These are phyloP conservation scores for Lathyrus oleraceus DNA, from an alignment of 306 rosid species.

Conservation along the genomic window DNA sequence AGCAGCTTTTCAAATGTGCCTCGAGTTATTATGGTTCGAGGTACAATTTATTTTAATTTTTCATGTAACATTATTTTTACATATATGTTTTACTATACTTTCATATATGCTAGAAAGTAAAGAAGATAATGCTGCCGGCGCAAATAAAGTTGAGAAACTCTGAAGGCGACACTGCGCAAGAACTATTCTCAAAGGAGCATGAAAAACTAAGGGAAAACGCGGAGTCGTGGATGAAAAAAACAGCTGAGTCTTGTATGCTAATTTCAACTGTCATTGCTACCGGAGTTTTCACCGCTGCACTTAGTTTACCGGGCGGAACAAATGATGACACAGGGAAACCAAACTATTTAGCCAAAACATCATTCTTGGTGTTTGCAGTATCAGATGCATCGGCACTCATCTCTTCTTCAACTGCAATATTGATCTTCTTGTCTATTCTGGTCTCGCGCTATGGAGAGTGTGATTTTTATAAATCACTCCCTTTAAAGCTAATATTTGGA, in stretches of 20 bases:
- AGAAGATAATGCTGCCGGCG: constrained; percentile 39
- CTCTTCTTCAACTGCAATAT: constrained; percentile 44
- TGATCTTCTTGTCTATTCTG: constrained; percentile 52
- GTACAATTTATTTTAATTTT: neutral
- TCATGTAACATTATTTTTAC: neutral
- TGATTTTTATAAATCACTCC: constrained; percentile 48
- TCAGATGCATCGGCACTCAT: constrained; percentile 52
- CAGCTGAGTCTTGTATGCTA: constrained; percentile 51
- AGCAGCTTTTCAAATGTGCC: constrained; percentile 46
- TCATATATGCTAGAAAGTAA: constrained; percentile 43
- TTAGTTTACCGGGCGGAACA: constrained; percentile 50
- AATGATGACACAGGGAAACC: constrained; percentile 31
- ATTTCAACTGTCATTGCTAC: constrained; percentile 56
- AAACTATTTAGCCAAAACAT: constrained; percentile 23
- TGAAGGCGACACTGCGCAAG: constrained; percentile 22
- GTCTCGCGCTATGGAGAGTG: constrained; percentile 46
- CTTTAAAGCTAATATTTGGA: constrained; percentile 49
- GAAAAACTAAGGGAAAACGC: constrained; percentile 14
- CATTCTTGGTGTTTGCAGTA: constrained; percentile 43
- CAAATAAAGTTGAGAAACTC: constrained; percentile 27
- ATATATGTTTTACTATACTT: neutral
- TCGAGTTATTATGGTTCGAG: constrained; percentile 46
- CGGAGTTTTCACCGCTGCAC: constrained; percentile 52
- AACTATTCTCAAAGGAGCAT: constrained; percentile 30
- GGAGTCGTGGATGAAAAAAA: constrained; percentile 58